Base-by-base conservation (phyloP, 2,329 filamentous ascomycete species). In the Hymenoscyphus albidus region DNA sequence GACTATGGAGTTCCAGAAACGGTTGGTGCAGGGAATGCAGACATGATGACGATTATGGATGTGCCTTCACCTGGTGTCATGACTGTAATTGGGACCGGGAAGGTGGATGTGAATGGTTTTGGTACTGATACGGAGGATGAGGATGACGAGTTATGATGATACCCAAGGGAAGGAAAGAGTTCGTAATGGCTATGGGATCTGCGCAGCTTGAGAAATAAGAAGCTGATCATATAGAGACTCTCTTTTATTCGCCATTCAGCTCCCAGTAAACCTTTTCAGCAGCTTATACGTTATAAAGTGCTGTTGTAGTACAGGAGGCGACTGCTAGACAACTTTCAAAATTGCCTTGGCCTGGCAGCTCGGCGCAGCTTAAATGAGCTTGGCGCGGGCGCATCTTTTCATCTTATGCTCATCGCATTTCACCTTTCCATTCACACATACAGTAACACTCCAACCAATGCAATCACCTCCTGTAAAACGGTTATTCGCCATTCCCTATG, bases 91-190 rank as follows among this genome's bases (percentile, higher is more conserved):
- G 55, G 35, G 31, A 32, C 18, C 55, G n/a, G 22, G 35, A 39
- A 32, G 14, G 54, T 22, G 27, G 18, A 31, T 32, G 38, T 18
- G n/a, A 18, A n/a, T 48, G 51, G 22, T 13, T 31, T 7, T 16
- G 38, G 56, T 54, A 61, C 59, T 32, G 63, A 63, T 32, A 62
- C 60, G 31, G 65, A 64, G 13, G 68, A 71, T 59, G 67, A 66
- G 18, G 69, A 66, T 59, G 58, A 70, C 61, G 70, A 71, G 44
- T 32, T 66, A 35, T 16, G 38, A 62, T 62, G 54, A 66, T 66
- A 66, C 62, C 61, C 64, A 42, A 18, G 62, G 54, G 16, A 61
- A 22, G 44, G 44, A 51, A 22, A n/a, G 18, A 51, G 44, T 27
- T 51, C 22, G 10, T 51, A 51, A 9, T n/a, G 7, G 44, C 42